phyloP scores from a whole-genome alignment of 148 eudicot species.

The Chenopodium suecicum region DNA sequence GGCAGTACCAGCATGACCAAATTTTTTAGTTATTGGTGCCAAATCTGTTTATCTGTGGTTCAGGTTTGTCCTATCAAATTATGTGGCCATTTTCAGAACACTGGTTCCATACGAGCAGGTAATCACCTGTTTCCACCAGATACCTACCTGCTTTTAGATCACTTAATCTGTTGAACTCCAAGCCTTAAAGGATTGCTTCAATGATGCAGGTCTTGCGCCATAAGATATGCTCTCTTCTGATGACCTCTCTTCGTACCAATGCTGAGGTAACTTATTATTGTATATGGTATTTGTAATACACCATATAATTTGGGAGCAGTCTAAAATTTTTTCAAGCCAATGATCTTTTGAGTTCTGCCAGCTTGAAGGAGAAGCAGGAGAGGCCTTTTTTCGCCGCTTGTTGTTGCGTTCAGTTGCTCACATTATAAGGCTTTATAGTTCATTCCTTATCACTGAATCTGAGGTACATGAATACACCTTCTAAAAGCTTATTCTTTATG shows the following conservation, averaged over 20 bases:
- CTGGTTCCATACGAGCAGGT: conserved; percentile 92
- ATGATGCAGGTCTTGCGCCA: conserved; percentile 82
- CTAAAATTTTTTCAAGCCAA: neutral
- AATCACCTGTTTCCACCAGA: conserved; percentile 5
- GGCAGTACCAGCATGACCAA: conserved; percentile 1
- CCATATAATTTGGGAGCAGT: neutral
- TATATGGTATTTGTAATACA: neutral
- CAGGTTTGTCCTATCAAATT: conserved; percentile 90
- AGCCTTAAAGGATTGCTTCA: conserved; percentile 27
- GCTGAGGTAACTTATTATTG: conserved; percentile 61
- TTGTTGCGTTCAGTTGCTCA: conserved; percentile 95
- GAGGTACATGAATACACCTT: conserved; percentile 49
- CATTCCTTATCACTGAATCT: conserved; percentile 83
- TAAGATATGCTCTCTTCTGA: conserved; percentile 95
- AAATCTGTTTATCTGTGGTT: conserved; percentile 28
- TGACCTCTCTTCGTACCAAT: conserved; percentile 98
- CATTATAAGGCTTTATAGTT: conserved; percentile 88
- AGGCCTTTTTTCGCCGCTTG: conserved; percentile 94
- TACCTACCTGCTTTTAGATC: conserved; percentile 3
- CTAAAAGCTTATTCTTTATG: neutral
- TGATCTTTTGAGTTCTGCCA: conserved; percentile 31
- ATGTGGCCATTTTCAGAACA: conserved; percentile 77
- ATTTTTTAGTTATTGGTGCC: conserved; percentile 9
- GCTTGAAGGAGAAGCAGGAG: conserved; percentile 97
- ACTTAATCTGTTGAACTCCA: conserved; percentile 5